Evolutionary conservation across 495 filamentous ascomycete genomes (phyloP).

Genomic region (Penicillium mononematosum): DNA sequence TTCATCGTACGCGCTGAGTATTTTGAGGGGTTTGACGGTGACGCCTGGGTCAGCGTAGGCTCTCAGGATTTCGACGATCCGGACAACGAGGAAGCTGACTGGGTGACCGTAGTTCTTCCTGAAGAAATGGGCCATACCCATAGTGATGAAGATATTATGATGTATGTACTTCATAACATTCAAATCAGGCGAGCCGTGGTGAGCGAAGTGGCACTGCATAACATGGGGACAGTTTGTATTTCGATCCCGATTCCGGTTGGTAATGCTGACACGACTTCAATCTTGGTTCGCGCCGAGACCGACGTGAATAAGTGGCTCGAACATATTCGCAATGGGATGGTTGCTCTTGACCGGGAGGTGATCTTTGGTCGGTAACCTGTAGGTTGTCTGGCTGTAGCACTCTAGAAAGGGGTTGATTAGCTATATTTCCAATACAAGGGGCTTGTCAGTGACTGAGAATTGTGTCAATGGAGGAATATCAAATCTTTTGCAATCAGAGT

Average conservation of each 20-base stretch:
- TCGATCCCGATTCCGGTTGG: background rate
- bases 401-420: background rate
- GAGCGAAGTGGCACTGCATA: background rate
- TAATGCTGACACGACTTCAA: background rate
- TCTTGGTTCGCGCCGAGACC: background rate
- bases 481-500: background rate
- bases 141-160: background rate
- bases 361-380: background rate
- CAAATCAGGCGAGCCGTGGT: background rate
- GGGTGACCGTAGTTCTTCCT: background rate
- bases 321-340: background rate
- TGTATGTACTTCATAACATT: background rate
- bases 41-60: background rate
- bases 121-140: background rate
- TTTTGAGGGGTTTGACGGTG: background rate
- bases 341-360: background rate
- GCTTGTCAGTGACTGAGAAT: background rate
- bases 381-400: background rate
- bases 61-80: background rate
- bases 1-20: background rate
- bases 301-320: background rate
- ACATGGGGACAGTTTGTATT: background rate
- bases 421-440: background rate
- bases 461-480: background rate
- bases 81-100: constrained; percentile 2